These are phyloP conservation scores for Epicoccum sorghinum DNA, from an alignment of 2,329 filamentous ascomycete species.

Conservation along the genomic window DNA sequence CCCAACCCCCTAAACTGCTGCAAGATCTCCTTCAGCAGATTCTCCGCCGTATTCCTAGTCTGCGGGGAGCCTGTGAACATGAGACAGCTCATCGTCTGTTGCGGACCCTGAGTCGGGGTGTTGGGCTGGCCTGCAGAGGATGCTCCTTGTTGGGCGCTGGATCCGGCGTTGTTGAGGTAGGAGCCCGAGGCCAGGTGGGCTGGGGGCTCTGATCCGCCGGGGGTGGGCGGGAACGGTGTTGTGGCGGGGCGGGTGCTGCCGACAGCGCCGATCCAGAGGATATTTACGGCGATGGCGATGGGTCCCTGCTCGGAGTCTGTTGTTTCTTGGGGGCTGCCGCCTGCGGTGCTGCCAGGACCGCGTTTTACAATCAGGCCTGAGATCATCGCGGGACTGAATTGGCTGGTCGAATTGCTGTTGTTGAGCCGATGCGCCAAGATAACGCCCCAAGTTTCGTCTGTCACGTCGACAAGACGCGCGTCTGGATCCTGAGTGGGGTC, in stretches of 20 bases:
- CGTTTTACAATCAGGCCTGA: slow-evolving; percentile 54
- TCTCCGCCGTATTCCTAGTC: slow-evolving; percentile 56
- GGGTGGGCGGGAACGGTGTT: slow-evolving; percentile 37
- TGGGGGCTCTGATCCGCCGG: slow-evolving; percentile 31
- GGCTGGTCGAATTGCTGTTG: slow-evolving; percentile 44
- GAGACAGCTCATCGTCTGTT: slow-evolving; percentile 35
- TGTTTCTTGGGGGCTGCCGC: not conserved
- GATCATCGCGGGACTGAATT: slow-evolving; percentile 48
- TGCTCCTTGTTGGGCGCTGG: not conserved
- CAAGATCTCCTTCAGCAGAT: slow-evolving; percentile 72
- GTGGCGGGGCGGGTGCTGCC: slow-evolving; percentile 42
- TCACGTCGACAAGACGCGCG: slow-evolving; percentile 71
- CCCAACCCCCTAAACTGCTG: slow-evolving; percentile 71
- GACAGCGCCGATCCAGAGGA: slow-evolving; percentile 55
- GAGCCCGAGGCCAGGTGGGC: not conserved
- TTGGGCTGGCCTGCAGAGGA: not conserved
- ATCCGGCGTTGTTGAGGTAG: slow-evolving; percentile 3
- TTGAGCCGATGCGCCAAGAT: slow-evolving; percentile 66
- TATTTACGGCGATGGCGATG: slow-evolving; percentile 49
- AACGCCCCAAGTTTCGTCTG: slow-evolving; percentile 78
- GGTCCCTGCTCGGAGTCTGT: slow-evolving; percentile 24
- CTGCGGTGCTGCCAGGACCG: slow-evolving; percentile 26
- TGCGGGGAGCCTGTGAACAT: slow-evolving; percentile 44
- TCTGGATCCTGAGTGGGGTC: slow-evolving; percentile 63
- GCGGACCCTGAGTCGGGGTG: slow-evolving; percentile 11